Percentiles rank a stretch among this genome's conserved stretches.
These are phyloP conservation scores for Neocatenulostroma microsporum DNA, from an alignment of 2,329 filamentous ascomycete species.

Conservation along the genomic window DNA sequence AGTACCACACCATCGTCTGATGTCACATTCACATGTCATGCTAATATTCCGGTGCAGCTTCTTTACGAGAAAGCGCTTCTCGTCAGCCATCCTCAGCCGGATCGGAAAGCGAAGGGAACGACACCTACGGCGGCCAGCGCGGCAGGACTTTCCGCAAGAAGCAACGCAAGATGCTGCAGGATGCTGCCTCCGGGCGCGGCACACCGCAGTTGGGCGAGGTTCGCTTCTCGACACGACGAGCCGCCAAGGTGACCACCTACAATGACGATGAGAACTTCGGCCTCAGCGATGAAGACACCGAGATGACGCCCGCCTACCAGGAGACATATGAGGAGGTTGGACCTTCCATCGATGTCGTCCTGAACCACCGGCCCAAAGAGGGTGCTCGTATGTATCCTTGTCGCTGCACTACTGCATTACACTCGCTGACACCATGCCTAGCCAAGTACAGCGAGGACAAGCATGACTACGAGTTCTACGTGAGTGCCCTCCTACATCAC, in stretches of 20 bases:
- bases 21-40: slow-evolving; percentile 35
- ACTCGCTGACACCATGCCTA: too few species aligned
- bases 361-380: slow-evolving; percentile 75
- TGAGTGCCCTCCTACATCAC: slow-evolving; percentile 25
- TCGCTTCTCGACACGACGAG: slow-evolving; percentile 82
- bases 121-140: slow-evolving; percentile 70
- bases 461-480: slow-evolving; percentile 76
- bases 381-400: slow-evolving; percentile 40
- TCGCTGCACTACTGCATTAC: too few species aligned
- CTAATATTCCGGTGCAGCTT: slow-evolving; percentile 28
- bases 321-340: slow-evolving; percentile 66
- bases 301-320: slow-evolving; percentile 61
- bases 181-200: slow-evolving; percentile 48
- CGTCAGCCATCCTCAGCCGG: slow-evolving; percentile 49
- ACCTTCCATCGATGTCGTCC: slow-evolving; percentile 83
- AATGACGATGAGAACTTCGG: slow-evolving; percentile 59
- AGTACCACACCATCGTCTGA: slow-evolving; percentile 29
- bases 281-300: slow-evolving; percentile 52
- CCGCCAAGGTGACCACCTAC: slow-evolving; percentile 64
- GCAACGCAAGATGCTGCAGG: slow-evolving; percentile 61
- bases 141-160: slow-evolving; percentile 63
- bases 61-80: slow-evolving; percentile 19
- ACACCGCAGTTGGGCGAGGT: slow-evolving; percentile 67
- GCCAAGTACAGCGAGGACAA: slow-evolving; percentile 41
- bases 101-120: slow-evolving; percentile 49